Percentiles rank a stretch among this genome's conserved stretches.
These are phyloP conservation scores for Cryptosporidium muris DNA, from an alignment of 169 alveolate species.

Conservation along the genomic window DNA sequence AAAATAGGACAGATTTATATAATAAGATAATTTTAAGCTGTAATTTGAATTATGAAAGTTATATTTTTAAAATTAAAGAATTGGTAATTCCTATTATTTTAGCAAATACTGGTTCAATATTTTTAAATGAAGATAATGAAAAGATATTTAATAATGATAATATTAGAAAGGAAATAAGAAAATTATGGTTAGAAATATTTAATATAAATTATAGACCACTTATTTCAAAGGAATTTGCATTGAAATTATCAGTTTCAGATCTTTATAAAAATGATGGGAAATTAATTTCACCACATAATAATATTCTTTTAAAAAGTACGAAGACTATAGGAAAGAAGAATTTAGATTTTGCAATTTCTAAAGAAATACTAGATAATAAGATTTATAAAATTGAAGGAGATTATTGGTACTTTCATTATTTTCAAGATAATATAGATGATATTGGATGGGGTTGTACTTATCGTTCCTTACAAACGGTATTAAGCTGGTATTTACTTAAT, in stretches of 20 bases:
- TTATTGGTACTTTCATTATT: conserved; percentile 78
- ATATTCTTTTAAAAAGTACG: neutral
- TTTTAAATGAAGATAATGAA: neutral
- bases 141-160: neutral
- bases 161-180: conserved; percentile 8
- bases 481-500: conserved; percentile 80
- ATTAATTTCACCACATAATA: conserved; percentile 50
- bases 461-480: conserved; percentile 78
- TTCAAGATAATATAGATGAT: conserved; percentile 77
- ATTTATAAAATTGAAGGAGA: conserved; percentile 67
- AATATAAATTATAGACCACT: conserved; percentile 51
- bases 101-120: conserved; percentile 27
- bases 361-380: neutral
- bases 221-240: conserved; percentile 38
- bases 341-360: neutral
- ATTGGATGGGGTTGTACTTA: conserved; percentile 83
- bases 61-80: conserved; percentile 27
- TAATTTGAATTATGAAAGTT: conserved; percentile 33
- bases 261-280: conserved; percentile 12
- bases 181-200: conserved; percentile 33
- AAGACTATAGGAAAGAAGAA: neutral
- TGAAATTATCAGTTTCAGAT: neutral
- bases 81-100: conserved; percentile 25
- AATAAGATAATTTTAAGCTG: neutral
- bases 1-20: conserved; percentile 10